Base-by-base conservation (phyloP, 1,284 basidiomycete genomes). In the Volvariella volvacea region DNA sequence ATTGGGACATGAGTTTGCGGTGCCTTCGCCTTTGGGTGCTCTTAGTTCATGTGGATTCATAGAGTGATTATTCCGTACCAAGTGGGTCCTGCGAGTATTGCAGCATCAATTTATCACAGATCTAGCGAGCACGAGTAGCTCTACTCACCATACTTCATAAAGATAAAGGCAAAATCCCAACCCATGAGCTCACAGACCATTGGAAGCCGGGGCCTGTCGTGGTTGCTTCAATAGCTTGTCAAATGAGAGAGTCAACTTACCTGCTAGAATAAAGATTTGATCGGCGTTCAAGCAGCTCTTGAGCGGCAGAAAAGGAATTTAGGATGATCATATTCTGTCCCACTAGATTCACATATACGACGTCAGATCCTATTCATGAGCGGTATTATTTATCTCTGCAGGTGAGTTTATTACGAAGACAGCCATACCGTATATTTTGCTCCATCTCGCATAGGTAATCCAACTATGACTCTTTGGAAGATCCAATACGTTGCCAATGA, bases 191-290 rank as follows among this genome's bases (percentile, higher is more conserved):
- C 58, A 41, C 54, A 57, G 2, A 62, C 44, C 62, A 68, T 63
- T 3, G 59, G 52, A 50, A 59, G 51, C 16, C 58, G 51, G 2
- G 57, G 48, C 39, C 60, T 64, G 31, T 6, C 25, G 12, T 12
- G 12, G 25, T 6, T 28, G 12, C 12, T 6, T 12, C 6, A 6
- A 12, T 6, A 28, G 25, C 25, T 28, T 28, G 6, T 28, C 6
- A 12, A 28, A 6, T 6, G 25, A 28, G 12, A 28, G 6, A 6
- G 12, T 15, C 7, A 15, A 57, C 57, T 2, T 61, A 68, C 55
- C 72, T 67, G 52, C 72, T 72, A 14, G 73, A 73, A 53, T 75
- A 76, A 41, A 69, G 66, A 3, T 62, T 53, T 30, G 71, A 70
- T 31, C 68, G 60, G 52, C 68, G 71, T 31, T 74, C 71, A 43